Percentiles rank a stretch among this genome's conserved stretches.
These are phyloP conservation scores for Sisymbrium altissimum DNA, from an alignment of 345 rosid species.

Conservation along the genomic window DNA sequence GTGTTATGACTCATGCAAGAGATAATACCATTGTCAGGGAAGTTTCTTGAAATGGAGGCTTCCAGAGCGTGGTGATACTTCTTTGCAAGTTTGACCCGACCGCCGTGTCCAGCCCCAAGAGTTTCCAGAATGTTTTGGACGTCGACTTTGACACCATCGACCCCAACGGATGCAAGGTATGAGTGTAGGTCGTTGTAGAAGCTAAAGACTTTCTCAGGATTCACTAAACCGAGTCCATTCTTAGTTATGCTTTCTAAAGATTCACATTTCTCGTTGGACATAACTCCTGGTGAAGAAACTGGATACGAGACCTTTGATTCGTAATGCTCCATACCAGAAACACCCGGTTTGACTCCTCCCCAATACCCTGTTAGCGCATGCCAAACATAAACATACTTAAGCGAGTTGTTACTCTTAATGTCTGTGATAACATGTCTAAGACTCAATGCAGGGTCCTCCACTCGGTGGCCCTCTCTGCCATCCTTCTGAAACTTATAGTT, in stretches of 20 bases:
- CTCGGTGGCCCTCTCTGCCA: not conserved
- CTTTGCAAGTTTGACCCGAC: not conserved
- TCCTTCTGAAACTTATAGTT: not conserved
- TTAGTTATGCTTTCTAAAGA: not conserved
- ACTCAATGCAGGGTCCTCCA: constrained; percentile 1
- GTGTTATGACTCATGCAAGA: not conserved
- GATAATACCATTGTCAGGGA: not conserved
- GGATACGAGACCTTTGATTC: not conserved
- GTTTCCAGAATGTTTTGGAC: constrained; percentile 4
- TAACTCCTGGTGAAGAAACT: not conserved
- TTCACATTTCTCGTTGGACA: not conserved
- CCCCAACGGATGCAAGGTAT: not conserved
- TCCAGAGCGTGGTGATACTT: constrained; percentile 1
- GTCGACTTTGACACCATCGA: not conserved
- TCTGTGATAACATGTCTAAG: constrained; percentile 1
- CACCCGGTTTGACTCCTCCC: not conserved
- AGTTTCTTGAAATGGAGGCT: not conserved
- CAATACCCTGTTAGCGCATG: not conserved
- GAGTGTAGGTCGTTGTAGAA: constrained; percentile 6
- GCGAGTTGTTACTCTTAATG: constrained; percentile 1
- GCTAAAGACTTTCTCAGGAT: not conserved
- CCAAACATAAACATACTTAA: not conserved
- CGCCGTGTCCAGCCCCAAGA: not conserved
- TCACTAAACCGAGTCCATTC: constrained; percentile 1
- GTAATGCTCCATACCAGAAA: not conserved